phyloP scores from a whole-genome alignment of 768 basidiomycete genomes.

The Suillus variegatus region DNA sequence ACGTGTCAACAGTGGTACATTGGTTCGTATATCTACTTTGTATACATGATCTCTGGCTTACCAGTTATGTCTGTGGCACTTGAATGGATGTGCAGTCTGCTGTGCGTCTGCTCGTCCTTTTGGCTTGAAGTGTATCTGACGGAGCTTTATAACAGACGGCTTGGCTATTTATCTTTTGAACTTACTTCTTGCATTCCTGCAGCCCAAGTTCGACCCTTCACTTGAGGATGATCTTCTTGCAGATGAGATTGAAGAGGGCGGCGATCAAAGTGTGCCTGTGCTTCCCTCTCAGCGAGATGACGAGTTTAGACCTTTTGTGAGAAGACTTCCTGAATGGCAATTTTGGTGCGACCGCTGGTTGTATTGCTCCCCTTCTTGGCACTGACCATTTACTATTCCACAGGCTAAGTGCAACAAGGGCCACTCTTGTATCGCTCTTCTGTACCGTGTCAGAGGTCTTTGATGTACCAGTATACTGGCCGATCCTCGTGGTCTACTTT shows the following conservation, averaged over 20 bases:
- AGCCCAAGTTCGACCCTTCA: slow-evolving; percentile 97
- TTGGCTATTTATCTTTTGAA: slow-evolving; percentile 96
- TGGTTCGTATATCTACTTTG: slow-evolving; percentile 50
- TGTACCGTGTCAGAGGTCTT: slow-evolving; percentile 84
- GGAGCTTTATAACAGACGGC: slow-evolving; percentile 54
- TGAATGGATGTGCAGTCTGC: slow-evolving; percentile 48
- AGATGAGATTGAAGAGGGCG: slow-evolving; percentile 94
- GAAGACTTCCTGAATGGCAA: slow-evolving; percentile 94
- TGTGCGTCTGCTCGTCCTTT: slow-evolving; percentile 48
- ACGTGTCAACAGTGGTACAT: slow-evolving; percentile 78
- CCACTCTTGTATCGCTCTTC: slow-evolving; percentile 77
- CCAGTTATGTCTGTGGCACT: neutral
- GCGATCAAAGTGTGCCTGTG: slow-evolving; percentile 52
- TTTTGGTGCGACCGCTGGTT: slow-evolving; percentile 65
- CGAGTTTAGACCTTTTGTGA: slow-evolving; percentile 96
- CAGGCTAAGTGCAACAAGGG: slow-evolving; percentile 91
- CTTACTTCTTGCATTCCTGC: slow-evolving; percentile 94
- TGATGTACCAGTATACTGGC: slow-evolving; percentile 99
- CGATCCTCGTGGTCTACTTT: slow-evolving; percentile 97
- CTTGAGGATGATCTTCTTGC: slow-evolving; percentile 91
- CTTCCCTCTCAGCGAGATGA: slow-evolving; percentile 80
- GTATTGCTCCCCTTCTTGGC: neutral
- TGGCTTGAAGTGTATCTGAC: slow-evolving; percentile 7
- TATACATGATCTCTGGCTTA: neutral
- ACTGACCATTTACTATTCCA: slow-evolving; percentile 7